These are phyloP conservation scores for Exophiala alcalophila DNA, from an alignment of 2,329 filamentous ascomycete species.

Conservation along the genomic window DNA sequence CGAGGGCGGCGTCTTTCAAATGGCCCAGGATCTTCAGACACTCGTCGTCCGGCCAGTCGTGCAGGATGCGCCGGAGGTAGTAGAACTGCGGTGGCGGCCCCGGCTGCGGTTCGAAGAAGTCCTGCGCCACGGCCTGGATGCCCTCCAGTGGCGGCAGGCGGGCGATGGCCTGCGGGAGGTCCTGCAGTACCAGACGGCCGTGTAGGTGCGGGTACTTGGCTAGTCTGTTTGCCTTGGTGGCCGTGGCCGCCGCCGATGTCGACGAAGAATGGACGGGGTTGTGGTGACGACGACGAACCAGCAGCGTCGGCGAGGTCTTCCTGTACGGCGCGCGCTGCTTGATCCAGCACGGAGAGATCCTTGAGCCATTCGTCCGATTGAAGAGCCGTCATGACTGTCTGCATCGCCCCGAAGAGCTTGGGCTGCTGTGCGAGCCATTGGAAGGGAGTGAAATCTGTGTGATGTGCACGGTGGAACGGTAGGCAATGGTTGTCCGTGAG, in stretches of 20 bases:
- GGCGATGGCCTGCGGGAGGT: constrained; percentile 36
- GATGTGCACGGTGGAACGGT: constrained; percentile 34
- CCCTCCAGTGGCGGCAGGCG: constrained; percentile 29
- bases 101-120: constrained; percentile 27
- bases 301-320: too few relatives aligned
- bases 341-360: constrained; percentile 8
- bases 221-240: constrained; percentile 18
- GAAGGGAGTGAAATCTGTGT: constrained; percentile 33
- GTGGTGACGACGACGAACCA: too few relatives aligned
- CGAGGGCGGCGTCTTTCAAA: constrained; percentile 32
- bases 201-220: constrained; percentile 22
- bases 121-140: constrained; percentile 21
- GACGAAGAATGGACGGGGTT: constrained; percentile 29
- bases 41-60: constrained; percentile 32
- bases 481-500: constrained; percentile 30
- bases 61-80: constrained; percentile 35
- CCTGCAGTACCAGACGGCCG: constrained; percentile 37
- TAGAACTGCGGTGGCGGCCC: constrained; percentile 32
- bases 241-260: constrained; percentile 30
- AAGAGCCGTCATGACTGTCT: constrained; percentile 18
- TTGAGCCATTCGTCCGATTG: constrained; percentile 16
- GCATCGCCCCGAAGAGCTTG: constrained; percentile 21
- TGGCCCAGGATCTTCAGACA: constrained; percentile 30
- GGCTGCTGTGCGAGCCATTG: constrained; percentile 34
- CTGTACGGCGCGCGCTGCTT: neutral